Percentiles rank a stretch among this genome's conserved stretches.
Conservation (phyloP, 495 filamentous ascomycete species). For the Penicillium pulvis region DNA sequence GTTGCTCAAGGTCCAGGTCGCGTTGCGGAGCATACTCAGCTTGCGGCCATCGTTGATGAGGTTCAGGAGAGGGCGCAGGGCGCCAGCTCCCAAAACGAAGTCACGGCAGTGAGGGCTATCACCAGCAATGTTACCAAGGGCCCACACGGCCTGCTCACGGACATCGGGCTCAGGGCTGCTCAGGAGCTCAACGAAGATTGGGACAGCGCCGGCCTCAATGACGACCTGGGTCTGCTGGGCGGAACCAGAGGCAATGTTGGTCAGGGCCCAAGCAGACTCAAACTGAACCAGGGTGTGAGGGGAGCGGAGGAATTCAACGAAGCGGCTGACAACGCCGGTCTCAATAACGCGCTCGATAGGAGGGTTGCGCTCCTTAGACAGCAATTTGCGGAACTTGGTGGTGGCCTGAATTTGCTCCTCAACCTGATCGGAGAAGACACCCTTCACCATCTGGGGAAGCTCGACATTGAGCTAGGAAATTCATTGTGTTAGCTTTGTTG, state of each 20-base stretch:
- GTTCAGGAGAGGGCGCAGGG: slow-evolving; percentile 82
- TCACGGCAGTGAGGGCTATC: slow-evolving; percentile 97
- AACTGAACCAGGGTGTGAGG: slow-evolving; percentile 99
- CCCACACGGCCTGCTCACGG: slow-evolving; percentile 98
- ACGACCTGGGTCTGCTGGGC: slow-evolving; percentile 98
- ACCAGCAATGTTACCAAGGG: slow-evolving; percentile 97
- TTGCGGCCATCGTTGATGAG: slow-evolving; percentile 97
- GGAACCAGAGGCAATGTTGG: slow-evolving; percentile 98
- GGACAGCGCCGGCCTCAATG: slow-evolving; percentile 96
- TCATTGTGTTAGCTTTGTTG: slow-evolving; percentile 41
- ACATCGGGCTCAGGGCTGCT: slow-evolving; percentile 97
- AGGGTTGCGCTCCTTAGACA: slow-evolving; percentile 98
- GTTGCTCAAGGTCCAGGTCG: slow-evolving; percentile 99
- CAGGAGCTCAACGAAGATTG: slow-evolving; percentile 96
- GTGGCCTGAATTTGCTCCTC: slow-evolving; percentile 98
- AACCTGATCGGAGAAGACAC: slow-evolving; percentile 98
- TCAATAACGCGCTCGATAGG: slow-evolving; percentile 99
- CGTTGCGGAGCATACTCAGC: slow-evolving; percentile 98
- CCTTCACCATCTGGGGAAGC: slow-evolving; percentile 95
- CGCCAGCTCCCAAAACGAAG: slow-evolving; percentile 87
- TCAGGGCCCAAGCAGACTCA: slow-evolving; percentile 98
- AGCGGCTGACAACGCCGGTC: slow-evolving; percentile 95
- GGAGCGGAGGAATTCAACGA: slow-evolving; percentile 97
- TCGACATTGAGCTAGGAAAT: slow-evolving; percentile 85
- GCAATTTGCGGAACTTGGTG: slow-evolving; percentile 96